Conservation (phyloP, 441 rosid species). For the Macaranga tanarius region DNA sequence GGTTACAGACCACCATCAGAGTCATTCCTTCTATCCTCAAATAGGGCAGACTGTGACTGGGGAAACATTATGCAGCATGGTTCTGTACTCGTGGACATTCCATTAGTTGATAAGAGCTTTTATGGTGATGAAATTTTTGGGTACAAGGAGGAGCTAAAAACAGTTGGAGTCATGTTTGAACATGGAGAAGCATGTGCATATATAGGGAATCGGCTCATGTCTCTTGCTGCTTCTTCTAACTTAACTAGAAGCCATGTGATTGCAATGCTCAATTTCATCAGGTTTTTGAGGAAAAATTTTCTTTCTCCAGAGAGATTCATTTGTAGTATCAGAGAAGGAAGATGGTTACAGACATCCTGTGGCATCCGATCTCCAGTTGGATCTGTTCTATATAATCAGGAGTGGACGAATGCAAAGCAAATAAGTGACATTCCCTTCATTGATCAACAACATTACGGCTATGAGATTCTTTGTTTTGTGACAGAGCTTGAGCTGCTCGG, state of each 20-base stretch:
- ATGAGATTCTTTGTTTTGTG: slow-evolving; percentile 34
- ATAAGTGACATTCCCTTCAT: slow-evolving; percentile 58
- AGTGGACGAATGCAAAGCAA: slow-evolving; percentile 53
- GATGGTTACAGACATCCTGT: slow-evolving; percentile 49
- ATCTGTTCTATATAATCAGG: slow-evolving; percentile 45
- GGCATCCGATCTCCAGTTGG: slow-evolving; percentile 48
- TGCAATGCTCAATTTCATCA: slow-evolving; percentile 57
- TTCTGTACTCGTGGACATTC: slow-evolving; percentile 58
- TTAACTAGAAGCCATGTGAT: slow-evolving; percentile 39
- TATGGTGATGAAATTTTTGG: slow-evolving; percentile 44
- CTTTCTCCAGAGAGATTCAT: slow-evolving; percentile 47
- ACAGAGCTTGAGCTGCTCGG: slow-evolving; percentile 60
- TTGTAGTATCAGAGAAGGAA: slow-evolving; percentile 28
- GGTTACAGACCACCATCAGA: slow-evolving; percentile 56
- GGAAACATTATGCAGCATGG: slow-evolving; percentile 55
- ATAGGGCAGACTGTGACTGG: slow-evolving; percentile 33
- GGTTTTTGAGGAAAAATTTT: slow-evolving; percentile 34
- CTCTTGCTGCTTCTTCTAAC: slow-evolving; percentile 36
- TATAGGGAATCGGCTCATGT: slow-evolving; percentile 53
- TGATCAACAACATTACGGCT: slow-evolving; percentile 43
- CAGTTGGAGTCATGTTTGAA: slow-evolving; percentile 58
- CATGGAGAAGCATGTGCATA: slow-evolving; percentile 50
- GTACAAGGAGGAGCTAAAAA: slow-evolving; percentile 46
- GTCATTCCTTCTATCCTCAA: slow-evolving; percentile 46
- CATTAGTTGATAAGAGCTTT: slow-evolving; percentile 50